phyloP scores from a whole-genome alignment of 345 rosid genomes.

The Microthlaspi erraticum region DNA sequence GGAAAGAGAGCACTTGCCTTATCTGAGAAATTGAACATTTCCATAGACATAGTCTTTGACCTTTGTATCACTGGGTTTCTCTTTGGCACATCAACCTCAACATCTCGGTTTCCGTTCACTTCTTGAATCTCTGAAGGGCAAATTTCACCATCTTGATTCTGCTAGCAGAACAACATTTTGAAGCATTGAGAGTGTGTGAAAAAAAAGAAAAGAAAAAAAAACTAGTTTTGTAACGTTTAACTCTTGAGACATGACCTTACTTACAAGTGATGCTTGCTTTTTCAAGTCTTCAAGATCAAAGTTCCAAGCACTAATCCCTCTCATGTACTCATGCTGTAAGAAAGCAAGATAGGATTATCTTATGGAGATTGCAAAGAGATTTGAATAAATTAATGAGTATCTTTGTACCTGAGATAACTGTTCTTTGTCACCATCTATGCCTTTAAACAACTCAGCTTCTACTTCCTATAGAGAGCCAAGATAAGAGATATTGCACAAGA shows the following conservation, averaged over 20 bases:
- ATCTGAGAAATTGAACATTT: constrained; percentile 56
- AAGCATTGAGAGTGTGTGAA: constrained; percentile 11
- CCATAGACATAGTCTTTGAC: constrained; percentile 55
- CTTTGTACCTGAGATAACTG: constrained; percentile 83
- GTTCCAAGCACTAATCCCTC: constrained; percentile 89
- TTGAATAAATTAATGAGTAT: too few species aligned
- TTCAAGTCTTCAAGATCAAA: constrained; percentile 81
- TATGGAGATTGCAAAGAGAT: too few species aligned
- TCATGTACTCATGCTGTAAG: constrained; percentile 75
- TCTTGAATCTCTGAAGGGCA: constrained; percentile 52
- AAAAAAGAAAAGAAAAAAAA: neutral
- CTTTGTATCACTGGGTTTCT: constrained; percentile 49
- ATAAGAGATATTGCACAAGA: neutral
- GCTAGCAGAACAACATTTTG: constrained; percentile 45
- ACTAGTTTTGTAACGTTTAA: constrained; percentile 18
- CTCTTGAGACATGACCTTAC: constrained; percentile 39
- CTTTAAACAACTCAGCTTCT: constrained; percentile 49
- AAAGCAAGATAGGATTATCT: neutral
- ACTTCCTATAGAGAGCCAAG: constrained; percentile 32
- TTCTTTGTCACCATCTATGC: constrained; percentile 73
- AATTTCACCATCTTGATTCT: constrained; percentile 67
- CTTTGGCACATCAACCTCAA: constrained; percentile 44
- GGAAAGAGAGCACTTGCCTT: constrained; percentile 43
- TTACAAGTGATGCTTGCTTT: constrained; percentile 75
- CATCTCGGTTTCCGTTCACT: constrained; percentile 39